Percentiles rank a stretch among this genome's conserved stretches.
phyloP scores from a whole-genome alignment of 164 flowering plant species.

The Umbellularia californica region DNA sequence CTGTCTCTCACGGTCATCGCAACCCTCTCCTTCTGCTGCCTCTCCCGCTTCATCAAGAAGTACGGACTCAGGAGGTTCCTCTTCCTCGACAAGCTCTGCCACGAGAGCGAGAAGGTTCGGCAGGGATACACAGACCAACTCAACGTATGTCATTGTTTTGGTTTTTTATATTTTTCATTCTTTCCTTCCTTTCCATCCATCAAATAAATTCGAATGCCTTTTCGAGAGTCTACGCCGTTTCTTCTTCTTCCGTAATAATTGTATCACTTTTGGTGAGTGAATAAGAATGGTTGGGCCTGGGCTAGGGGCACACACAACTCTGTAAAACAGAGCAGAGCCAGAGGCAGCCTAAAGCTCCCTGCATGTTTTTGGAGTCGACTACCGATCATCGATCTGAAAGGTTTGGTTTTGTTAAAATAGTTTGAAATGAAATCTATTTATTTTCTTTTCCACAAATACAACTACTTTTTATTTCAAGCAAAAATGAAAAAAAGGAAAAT shows the following conservation, averaged over 20 bases:
- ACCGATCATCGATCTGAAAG: no score
- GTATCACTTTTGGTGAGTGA: background rate
- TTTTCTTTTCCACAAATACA: no score
- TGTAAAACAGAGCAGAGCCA: no score
- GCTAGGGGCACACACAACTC: no score
- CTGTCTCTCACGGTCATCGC: conserved; percentile 63
- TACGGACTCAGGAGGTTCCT: conserved; percentile 75
- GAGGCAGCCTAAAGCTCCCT: no score
- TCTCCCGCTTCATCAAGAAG: conserved; percentile 48
- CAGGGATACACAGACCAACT: conserved; percentile 55
- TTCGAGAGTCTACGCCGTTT: background rate
- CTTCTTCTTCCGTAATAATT: background rate
- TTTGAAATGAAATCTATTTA: no score
- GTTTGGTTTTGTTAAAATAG: no score
- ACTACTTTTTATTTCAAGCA: no score
- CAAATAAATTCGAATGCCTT: background rate
- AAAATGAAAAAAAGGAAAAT: no score
- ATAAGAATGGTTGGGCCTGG: background rate
- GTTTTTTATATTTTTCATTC: background rate
- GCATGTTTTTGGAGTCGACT: no score
- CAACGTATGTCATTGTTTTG: conserved; percentile 39
- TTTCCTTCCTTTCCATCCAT: background rate
- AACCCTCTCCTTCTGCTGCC: conserved; percentile 59
- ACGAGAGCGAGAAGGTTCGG: conserved; percentile 76
- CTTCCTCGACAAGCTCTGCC: conserved; percentile 79